These are phyloP conservation scores for Xanthoconium separans DNA, from an alignment of 1,284 basidiomycete species.

Conservation along the genomic window DNA sequence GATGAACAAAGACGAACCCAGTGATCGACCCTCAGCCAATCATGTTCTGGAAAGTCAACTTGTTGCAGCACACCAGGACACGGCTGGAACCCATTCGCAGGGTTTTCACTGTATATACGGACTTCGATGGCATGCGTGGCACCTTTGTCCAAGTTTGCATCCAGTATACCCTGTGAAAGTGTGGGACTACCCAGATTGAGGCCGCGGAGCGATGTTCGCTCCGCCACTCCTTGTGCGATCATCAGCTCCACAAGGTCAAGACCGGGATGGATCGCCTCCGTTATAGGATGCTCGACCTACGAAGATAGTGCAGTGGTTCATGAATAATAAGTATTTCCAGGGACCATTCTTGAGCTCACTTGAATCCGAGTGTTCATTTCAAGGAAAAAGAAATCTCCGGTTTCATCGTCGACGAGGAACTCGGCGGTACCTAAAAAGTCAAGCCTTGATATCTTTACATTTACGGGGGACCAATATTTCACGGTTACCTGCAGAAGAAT, in stretches of 20 bases:
- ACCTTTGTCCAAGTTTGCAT: constrained; percentile 17
- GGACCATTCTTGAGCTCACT: constrained; percentile 29
- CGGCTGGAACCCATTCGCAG: constrained; percentile 56
- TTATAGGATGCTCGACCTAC: constrained; percentile 70
- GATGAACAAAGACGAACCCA: constrained; percentile 40
- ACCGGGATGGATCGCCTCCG: constrained; percentile 55
- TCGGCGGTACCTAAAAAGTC: constrained; percentile 61
- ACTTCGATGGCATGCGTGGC: constrained; percentile 56
- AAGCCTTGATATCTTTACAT: not conserved
- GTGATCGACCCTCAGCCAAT: constrained; percentile 54
- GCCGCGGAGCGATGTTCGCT: constrained; percentile 24
- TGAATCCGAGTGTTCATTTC: constrained; percentile 77
- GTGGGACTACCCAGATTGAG: constrained; percentile 13
- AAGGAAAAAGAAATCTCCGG: constrained; percentile 63
- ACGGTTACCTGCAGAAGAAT: constrained; percentile 54
- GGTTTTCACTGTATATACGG: constrained; percentile 68
- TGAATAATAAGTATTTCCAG: not conserved
- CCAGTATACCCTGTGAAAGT: constrained; percentile 25
- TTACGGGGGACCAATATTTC: not conserved
- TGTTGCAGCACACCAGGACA: constrained; percentile 62
- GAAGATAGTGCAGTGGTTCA: not conserved
- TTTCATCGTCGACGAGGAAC: constrained; percentile 60
- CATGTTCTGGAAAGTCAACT: constrained; percentile 43
- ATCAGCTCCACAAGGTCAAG: constrained; percentile 69
- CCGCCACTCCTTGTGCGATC: constrained; percentile 52